A percentile compares a stretch with the other conserved stretches of the same genome.
Evolutionary conservation across 2,329 filamentous ascomycete genomes (phyloP).

Genomic region (Ophiostoma quercus): DNA sequence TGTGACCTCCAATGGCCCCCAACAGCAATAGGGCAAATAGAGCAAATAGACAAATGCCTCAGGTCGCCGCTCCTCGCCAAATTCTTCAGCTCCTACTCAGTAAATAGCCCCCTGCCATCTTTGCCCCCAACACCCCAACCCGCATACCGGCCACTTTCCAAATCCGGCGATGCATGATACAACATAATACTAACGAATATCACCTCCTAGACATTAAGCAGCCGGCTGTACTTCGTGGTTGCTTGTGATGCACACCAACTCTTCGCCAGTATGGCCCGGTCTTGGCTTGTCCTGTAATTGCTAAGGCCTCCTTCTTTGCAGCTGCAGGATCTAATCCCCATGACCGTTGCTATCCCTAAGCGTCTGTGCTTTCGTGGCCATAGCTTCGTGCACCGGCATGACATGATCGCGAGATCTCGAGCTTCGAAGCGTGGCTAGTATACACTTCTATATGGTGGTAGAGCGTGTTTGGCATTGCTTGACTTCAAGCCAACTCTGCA

Average conservation of each 20-base stretch:
- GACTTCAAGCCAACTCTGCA: no score
- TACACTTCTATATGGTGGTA: not conserved
- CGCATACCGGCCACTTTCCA: not conserved
- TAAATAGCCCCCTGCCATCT: no score
- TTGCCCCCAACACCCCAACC: not conserved
- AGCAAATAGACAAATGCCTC: not conserved
- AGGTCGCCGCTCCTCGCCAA: not conserved
- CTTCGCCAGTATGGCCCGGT: no score
- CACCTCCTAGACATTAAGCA: not conserved
- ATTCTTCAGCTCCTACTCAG: no score
- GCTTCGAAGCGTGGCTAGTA: not conserved
- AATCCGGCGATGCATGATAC: not conserved
- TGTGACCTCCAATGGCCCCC: not conserved
- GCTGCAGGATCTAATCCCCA: not conserved
- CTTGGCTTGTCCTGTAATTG: not conserved
- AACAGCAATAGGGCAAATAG: not conserved
- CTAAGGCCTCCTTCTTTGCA: no score
- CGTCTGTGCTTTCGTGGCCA: slow-evolving; percentile 5
- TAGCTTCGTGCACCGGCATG: slow-evolving; percentile 1
- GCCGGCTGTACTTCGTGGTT: no score
- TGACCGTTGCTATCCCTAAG: not conserved
- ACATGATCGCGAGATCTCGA: not conserved
- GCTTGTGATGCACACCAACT: not conserved
- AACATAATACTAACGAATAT: no score
- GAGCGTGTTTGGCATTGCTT: no score